phyloP scores from a whole-genome alignment of 352 stramenopile genomes.

The Pythium apleroticum region DNA sequence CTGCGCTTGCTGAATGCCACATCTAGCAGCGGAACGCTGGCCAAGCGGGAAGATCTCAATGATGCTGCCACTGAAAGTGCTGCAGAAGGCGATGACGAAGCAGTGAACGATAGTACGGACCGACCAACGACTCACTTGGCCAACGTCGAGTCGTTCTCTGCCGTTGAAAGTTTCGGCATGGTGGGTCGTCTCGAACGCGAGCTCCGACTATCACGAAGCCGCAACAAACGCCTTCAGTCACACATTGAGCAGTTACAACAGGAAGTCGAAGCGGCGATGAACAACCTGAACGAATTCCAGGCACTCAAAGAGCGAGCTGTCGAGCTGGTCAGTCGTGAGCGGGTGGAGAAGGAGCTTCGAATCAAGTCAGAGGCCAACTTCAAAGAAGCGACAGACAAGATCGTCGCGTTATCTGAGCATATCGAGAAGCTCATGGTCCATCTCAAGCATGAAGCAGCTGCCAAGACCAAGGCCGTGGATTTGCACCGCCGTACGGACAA shows the following conservation, averaged over 20 bases:
- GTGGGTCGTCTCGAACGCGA: slow-evolving; percentile 67
- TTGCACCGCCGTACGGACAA: slow-evolving; percentile 76
- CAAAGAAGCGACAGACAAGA: slow-evolving; percentile 80
- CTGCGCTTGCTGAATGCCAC: slow-evolving; percentile 41
- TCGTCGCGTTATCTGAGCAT: slow-evolving; percentile 92
- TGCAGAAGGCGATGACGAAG: slow-evolving; percentile 6
- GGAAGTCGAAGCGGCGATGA: slow-evolving; percentile 50
- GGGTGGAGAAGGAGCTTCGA: slow-evolving; percentile 87
- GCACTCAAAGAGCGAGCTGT: slow-evolving; percentile 74
- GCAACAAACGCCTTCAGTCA: slow-evolving; percentile 68
- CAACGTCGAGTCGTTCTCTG: slow-evolving; percentile 65
- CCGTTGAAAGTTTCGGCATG: slow-evolving; percentile 56
- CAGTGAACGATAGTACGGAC: not conserved
- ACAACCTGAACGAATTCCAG: slow-evolving; percentile 56
- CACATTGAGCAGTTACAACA: slow-evolving; percentile 49
- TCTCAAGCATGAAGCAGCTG: slow-evolving; percentile 93
- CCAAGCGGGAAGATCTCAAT: not conserved
- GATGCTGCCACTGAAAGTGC: not conserved
- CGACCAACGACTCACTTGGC: slow-evolving; percentile 35
- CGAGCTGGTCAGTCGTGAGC: slow-evolving; percentile 76
- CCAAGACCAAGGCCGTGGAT: slow-evolving; percentile 89
- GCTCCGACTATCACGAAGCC: slow-evolving; percentile 61
- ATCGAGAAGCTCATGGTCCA: slow-evolving; percentile 97
- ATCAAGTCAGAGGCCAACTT: slow-evolving; percentile 59
- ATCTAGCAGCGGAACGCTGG: not conserved